These are phyloP conservation scores for Zychaea mexicana DNA, from an alignment of 371 early-diverging fungal genomes.

Conservation along the genomic window DNA sequence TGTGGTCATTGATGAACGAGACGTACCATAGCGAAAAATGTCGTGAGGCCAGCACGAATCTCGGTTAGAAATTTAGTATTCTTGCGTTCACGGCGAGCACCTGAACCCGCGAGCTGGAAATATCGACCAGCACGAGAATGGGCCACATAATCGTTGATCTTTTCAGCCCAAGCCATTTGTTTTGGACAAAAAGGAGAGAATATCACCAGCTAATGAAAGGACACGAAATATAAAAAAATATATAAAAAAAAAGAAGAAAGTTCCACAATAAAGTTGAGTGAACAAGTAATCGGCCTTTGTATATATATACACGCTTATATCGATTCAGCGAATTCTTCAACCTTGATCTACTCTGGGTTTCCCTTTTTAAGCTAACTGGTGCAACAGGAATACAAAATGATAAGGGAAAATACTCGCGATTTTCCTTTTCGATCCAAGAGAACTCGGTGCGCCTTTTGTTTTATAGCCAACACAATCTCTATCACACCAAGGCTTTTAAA, in stretches of 20 bases:
- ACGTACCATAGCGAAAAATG: slow-evolving; percentile 68
- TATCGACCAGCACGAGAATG: slow-evolving; percentile 53
- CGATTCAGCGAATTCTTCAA: background rate
- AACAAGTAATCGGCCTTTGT: background rate
- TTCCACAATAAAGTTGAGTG: too few relatives aligned
- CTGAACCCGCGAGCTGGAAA: slow-evolving; percentile 69
- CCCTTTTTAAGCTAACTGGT: background rate
- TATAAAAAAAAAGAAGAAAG: background rate
- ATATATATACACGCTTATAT: background rate
- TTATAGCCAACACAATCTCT: background rate
- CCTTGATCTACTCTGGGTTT: background rate
- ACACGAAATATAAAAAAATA: background rate
- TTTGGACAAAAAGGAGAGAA: background rate
- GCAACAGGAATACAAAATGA: background rate
- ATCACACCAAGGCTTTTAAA: background rate
- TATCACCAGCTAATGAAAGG: background rate
- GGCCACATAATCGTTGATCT: slow-evolving; percentile 58
- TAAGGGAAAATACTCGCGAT: background rate
- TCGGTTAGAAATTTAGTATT: slow-evolving; percentile 67
- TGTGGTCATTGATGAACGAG: background rate
- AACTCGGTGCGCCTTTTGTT: background rate
- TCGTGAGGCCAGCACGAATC: slow-evolving; percentile 69
- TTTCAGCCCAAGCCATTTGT: slow-evolving; percentile 30
- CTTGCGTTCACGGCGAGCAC: slow-evolving; percentile 50
- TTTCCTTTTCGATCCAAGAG: background rate